Conservation (phyloP, 768 basidiomycete genomes). For the Tricholoma flavovirens region DNA sequence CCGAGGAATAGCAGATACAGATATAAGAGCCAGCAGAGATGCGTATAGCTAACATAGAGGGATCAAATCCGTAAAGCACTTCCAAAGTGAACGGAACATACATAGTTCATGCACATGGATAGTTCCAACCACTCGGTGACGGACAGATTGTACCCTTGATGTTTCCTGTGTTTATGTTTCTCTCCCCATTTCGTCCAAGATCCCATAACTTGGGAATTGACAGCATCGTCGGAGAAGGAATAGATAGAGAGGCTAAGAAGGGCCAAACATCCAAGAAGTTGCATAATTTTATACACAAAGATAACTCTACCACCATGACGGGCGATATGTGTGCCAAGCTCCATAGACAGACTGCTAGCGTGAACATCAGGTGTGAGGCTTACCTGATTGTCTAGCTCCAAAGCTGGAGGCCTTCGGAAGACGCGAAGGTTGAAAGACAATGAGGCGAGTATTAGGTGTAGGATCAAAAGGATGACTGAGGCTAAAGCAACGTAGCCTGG, state of each 20-base stretch:
- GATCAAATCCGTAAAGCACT: not conserved
- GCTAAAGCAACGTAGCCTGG: conserved; percentile 14
- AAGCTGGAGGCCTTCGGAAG: not conserved
- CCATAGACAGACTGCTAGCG: conserved; percentile 15
- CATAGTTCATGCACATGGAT: conserved; percentile 27
- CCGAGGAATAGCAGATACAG: conserved; percentile 31
- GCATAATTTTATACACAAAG: conserved; percentile 40
- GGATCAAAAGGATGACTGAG: conserved; percentile 11
- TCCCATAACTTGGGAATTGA: not conserved
- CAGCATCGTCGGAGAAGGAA: conserved; percentile 21
- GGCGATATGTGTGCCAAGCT: conserved; percentile 33
- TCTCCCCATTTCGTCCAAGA: conserved; percentile 21
- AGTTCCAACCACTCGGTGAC: conserved; percentile 26
- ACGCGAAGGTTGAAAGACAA: conserved; percentile 2
- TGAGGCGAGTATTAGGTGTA: conserved; percentile 11
- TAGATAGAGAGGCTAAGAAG: conserved; percentile 48
- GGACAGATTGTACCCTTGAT: conserved; percentile 9
- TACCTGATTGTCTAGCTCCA: not conserved
- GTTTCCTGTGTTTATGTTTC: conserved; percentile 20
- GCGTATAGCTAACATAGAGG: conserved; percentile 32
- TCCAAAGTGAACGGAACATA: conserved; percentile 11
- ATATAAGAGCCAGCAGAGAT: conserved; percentile 36
- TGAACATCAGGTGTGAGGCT: not conserved
- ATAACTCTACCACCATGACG: conserved; percentile 41
- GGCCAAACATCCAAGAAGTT: conserved; percentile 38